Conservation (phyloP, 2,329 filamentous ascomycete genomes). For the Aspergillus neoniger region DNA sequence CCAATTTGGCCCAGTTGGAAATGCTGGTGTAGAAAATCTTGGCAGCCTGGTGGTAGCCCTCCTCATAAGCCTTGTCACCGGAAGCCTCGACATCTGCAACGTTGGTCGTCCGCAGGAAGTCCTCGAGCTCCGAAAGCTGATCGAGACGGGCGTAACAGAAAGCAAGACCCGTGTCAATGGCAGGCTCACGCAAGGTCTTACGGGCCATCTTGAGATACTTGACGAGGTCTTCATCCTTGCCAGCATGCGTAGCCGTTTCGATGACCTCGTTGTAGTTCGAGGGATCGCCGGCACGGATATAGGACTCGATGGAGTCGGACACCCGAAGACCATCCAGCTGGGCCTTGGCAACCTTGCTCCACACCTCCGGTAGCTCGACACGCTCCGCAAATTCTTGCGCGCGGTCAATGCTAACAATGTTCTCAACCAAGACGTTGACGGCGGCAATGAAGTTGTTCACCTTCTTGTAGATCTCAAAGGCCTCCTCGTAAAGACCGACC, state of each 20-base stretch:
- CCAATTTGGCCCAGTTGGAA: conserved; percentile 99
- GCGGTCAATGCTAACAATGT: conserved; percentile 96
- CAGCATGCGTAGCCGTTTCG: conserved; percentile 89
- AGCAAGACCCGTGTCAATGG: conserved; percentile 89
- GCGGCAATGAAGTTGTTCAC: conserved; percentile 84
- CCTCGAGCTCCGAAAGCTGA: conserved; percentile 89
- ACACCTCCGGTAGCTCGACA: conserved; percentile 90
- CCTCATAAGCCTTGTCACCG: conserved; percentile 95
- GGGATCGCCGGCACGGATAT: conserved; percentile 91
- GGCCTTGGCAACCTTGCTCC: conserved; percentile 97
- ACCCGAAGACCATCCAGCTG: conserved; percentile 95
- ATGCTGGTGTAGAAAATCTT: conserved; percentile 99
- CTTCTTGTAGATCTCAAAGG: conserved; percentile 99
- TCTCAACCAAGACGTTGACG: conserved; percentile 88
- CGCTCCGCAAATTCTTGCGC: conserved; percentile 94
- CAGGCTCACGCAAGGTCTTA: conserved; percentile 90
- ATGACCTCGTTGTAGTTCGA: conserved; percentile 95
- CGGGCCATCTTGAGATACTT: conserved; percentile 96
- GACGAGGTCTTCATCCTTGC: conserved; percentile 96
- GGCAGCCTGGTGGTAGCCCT: conserved; percentile 90
- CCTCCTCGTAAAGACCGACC: conserved; percentile 92
- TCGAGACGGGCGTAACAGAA: conserved; percentile 92
- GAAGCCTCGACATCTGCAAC: conserved; percentile 95
- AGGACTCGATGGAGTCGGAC: conserved; percentile 90
- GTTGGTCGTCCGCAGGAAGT: conserved; percentile 90